A percentile compares a stretch with the other conserved stretches of the same genome.
Evolutionary conservation across 2,329 filamentous ascomycete species (phyloP).

Genomic region (Magnaporthales sp.): DNA sequence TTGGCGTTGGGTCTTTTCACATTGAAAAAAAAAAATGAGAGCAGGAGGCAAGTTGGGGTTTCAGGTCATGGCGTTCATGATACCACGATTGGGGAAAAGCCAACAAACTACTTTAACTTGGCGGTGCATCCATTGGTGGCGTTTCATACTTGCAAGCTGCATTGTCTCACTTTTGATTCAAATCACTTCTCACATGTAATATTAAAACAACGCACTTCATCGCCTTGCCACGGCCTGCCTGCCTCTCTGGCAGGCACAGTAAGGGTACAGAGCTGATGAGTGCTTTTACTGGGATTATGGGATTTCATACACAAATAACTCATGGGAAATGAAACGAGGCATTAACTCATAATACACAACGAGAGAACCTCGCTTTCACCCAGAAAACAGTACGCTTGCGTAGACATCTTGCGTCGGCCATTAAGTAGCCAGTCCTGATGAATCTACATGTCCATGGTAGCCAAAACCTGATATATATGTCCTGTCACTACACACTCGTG

Average conservation of each 20-base stretch:
- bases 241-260: background rate
- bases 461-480: background rate
- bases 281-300: background rate
- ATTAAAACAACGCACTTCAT: background rate
- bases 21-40: background rate
- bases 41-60: background rate
- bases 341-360: background rate
- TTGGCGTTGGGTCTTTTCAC: background rate
- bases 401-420: background rate
- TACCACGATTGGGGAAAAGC: background rate
- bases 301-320: background rate
- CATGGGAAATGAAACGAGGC: background rate
- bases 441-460: background rate
- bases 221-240: background rate
- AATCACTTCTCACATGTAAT: background rate
- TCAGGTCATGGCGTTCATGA: background rate
- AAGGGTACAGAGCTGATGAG: background rate
- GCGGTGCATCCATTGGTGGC: background rate
- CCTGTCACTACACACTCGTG: background rate
- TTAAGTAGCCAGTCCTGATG: background rate
- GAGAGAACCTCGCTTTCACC: background rate
- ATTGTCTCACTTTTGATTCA: background rate
- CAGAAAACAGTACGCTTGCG: background rate
- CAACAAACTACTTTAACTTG: background rate
- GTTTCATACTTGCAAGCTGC: background rate